Evolutionary conservation across 768 basidiomycete species (phyloP), one percentile per base, ranked within the genome.

Genomic region (Lactifluus piperatus): DNA sequence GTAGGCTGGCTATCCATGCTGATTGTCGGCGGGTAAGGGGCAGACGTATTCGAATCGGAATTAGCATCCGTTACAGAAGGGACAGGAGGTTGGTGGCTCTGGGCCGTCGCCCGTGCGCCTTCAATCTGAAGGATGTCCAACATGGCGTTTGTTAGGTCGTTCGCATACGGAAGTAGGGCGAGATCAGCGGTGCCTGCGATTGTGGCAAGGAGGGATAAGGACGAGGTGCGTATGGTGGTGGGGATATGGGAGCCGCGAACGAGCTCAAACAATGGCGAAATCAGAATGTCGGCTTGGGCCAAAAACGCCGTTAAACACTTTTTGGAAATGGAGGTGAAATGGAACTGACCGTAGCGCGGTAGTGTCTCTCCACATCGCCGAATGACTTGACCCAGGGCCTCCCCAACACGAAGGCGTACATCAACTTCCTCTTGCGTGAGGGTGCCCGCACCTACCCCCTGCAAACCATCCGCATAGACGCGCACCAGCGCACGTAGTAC

Each of bases 371-470:
- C 93, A 51, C 84, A 84, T 47, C 84, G 75, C 61, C 82, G 77
- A 39, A 97, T 83, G 3, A 93, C 84, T 60, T 85, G 81, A 13
- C 80, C 82, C 16, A 97, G 71, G 0, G 92, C 92, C 71, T 98
- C 95, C 1, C 92, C 95, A 9, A 95, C 74, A 26, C 94, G 77
- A 10, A 88, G 76, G 34, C 85, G 76, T 44, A 77, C 74, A 67
- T 97, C 91, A 37, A 97, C 72, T 58, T 92, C 89, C 37, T 80
- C 76, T 67, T 73, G 79, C 44, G 74, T 80, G 62, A 79, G 67
- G 39, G 70, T 74, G 2, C 70, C 72, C 8, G 73, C 72, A n/a
- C 75, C 76, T 7, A 81, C 70, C 7, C 81, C 81, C 57, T 78
- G 79, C 29, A 82, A 66, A 1, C 78, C 76, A 20, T 75, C 74